Evolutionary conservation across 1,284 basidiomycete genomes (phyloP).

Genomic region (Fomes fomentarius): DNA sequence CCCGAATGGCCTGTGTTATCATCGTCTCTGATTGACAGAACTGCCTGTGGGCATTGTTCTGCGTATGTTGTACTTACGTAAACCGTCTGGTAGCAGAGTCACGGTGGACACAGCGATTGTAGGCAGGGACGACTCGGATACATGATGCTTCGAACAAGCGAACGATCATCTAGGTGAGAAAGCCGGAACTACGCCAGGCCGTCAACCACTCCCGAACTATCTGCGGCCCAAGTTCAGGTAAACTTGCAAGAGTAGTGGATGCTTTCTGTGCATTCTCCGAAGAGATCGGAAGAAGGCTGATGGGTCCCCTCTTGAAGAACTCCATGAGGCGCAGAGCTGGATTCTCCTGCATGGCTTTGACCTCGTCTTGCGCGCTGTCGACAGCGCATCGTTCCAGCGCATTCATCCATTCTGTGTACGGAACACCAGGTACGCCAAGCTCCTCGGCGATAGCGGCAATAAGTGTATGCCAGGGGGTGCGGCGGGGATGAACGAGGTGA

Average conservation of each 20-base stretch:
- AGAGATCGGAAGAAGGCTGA: background rate
- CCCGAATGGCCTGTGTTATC: too few species aligned
- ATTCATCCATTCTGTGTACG: constrained; percentile 22
- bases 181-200: background rate
- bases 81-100: too few species aligned
- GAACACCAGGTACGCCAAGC: constrained; percentile 23
- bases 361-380: background rate
- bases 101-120: too few species aligned
- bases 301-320: constrained; percentile 9
- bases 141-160: too few species aligned
- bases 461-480: constrained; percentile 22
- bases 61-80: too few species aligned
- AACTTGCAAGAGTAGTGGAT: background rate
- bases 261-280: background rate
- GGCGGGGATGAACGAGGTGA: constrained; percentile 32
- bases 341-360: constrained; percentile 2
- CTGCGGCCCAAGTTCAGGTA: background rate
- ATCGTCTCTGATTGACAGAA: too few species aligned
- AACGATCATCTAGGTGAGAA: too few species aligned
- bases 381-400: constrained; percentile 9
- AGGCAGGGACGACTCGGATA: too few species aligned
- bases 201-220: background rate
- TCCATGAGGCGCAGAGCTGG: constrained; percentile 15
- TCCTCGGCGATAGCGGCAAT: constrained; percentile 17
- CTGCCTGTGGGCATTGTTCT: too few species aligned